Evolutionary conservation across 768 basidiomycete species (phyloP).

Genomic region (Boletus sp.): DNA sequence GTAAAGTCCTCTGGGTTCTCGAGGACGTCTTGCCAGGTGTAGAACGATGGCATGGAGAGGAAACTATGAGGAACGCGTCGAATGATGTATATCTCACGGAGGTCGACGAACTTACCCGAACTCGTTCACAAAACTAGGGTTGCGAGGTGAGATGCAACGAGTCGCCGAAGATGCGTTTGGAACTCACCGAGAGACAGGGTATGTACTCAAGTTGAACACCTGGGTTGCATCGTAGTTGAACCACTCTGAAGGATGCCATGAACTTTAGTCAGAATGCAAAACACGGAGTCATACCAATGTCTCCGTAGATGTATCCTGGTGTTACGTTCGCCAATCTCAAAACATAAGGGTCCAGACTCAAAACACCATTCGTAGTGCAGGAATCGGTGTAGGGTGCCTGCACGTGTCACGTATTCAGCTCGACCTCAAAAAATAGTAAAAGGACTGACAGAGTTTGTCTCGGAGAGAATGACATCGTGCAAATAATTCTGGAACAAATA

Average conservation of each 20-base stretch:
- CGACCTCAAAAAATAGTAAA: too few relatives aligned
- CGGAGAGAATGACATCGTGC: conserved; percentile 42
- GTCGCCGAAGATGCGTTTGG: background rate
- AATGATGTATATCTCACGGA: background rate
- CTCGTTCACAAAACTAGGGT: conserved; percentile 52
- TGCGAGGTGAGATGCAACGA: background rate
- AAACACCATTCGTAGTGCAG: conserved; percentile 54
- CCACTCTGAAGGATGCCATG: conserved; percentile 37
- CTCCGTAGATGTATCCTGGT: conserved; percentile 53
- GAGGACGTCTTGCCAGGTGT: conserved; percentile 58
- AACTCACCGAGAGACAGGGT: conserved; percentile 44
- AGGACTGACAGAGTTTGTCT: too few relatives aligned
- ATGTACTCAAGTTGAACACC: conserved; percentile 55
- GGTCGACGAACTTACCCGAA: conserved; percentile 43
- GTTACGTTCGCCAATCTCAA: conserved; percentile 51
- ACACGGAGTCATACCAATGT: conserved; percentile 38
- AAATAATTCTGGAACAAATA: conserved; percentile 53
- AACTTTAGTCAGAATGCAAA: background rate
- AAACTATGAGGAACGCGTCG: conserved; percentile 34
- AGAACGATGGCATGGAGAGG: conserved; percentile 64
- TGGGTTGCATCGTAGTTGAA: conserved; percentile 54
- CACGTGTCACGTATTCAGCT: background rate
- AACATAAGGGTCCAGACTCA: conserved; percentile 56
- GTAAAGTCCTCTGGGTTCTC: conserved; percentile 48
- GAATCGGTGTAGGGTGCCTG: conserved; percentile 60